A percentile compares a stretch with the other conserved stretches of the same genome.
Evolutionary conservation across 2,329 filamentous ascomycete species (phyloP).

Genomic region (Allantophomopsis lycopodina): DNA sequence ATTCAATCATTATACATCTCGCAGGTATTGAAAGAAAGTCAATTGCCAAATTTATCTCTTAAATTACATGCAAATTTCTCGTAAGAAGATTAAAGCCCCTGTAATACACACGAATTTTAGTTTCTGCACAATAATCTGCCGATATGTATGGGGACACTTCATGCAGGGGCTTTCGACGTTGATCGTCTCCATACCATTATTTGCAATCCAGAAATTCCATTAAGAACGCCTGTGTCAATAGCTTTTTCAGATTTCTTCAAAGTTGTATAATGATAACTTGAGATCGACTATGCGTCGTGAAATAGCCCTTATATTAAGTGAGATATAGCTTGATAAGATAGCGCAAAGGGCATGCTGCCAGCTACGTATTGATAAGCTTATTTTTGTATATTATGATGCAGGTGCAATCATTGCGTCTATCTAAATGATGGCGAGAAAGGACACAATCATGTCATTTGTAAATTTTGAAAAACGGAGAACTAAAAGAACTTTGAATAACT

Average conservation of each 20-base stretch:
- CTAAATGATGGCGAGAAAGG: conserved; percentile 2
- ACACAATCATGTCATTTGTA: conserved; percentile 1
- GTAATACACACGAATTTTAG: conserved; percentile 7
- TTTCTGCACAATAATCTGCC: conserved; percentile 6
- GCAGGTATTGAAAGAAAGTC: neutral
- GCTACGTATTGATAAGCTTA: conserved; percentile 3
- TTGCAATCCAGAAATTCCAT: conserved; percentile 4
- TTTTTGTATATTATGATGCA: conserved; percentile 2
- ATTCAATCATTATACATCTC: conserved; percentile 1
- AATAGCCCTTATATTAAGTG: conserved; percentile 1
- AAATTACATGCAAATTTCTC: conserved; percentile 7
- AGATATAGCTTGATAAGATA: neutral
- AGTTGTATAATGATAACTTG: conserved; percentile 5
- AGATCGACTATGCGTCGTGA: conserved; percentile 6
- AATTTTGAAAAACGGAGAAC: conserved; percentile 2
- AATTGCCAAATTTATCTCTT: conserved; percentile 5
- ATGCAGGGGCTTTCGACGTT: conserved; percentile 7
- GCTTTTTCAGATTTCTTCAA: conserved; percentile 6
- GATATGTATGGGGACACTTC: too few relatives aligned
- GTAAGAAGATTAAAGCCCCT: conserved; percentile 1
- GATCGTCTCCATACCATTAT: conserved; percentile 4
- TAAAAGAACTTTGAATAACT: conserved; percentile 1
- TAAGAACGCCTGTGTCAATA: conserved; percentile 6
- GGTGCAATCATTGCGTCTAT: conserved; percentile 3
- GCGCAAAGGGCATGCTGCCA: conserved; percentile 1